Evolutionary conservation across 2,329 filamentous ascomycete species (phyloP), one percentile per base, ranked within the genome.

Genomic region (Monosporascus sp.): DNA sequence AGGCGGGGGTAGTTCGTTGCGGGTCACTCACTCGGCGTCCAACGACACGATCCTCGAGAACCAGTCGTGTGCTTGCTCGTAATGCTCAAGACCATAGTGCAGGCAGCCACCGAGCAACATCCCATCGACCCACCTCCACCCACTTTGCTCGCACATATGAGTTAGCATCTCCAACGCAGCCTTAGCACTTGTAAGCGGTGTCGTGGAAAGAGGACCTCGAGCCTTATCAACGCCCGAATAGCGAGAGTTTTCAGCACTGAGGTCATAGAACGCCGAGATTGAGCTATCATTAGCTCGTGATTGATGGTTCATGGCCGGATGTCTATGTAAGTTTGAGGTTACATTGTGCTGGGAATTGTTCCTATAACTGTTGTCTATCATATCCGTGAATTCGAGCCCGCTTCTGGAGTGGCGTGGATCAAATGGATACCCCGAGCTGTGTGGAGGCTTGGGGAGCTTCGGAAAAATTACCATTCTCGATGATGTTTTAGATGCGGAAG

Each of bases 91-190:
- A 7, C 89, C 92, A 72, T 97, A 97, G 49, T 93, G 87, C 54
- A 99, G 77, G 72, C 94, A 97, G 2, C 94, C 94, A 39, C 89
- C 90, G 7, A 97, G 77, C 39, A 97, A 77, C 76, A 97, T 92
- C 2, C 94, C 94, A 66, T 97, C 93, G 50, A 91, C 81, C 94
- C 94, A 99, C 62, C 85, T 82, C 89, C 90, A 94, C 9, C 79
- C 80, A 63, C 87, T 90, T 67, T 93, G 87, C 62, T 88, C 84
- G 66, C 90, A 96, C 7, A 95, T 73, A 58, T 78, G 82, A 17
- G 83, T 85, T 20, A 96, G 76, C 63, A 90, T 82, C 38, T 89
- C 82, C 20, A 96, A 71, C 2, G 88, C 88, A 7, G 80, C 76
- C 47, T 77, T 80, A 8, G 90, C 90, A 58, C 78, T 81, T 51